These are phyloP conservation scores for Beauveria brongniartii DNA, from an alignment of 2,329 filamentous ascomycete species.

Conservation along the genomic window DNA sequence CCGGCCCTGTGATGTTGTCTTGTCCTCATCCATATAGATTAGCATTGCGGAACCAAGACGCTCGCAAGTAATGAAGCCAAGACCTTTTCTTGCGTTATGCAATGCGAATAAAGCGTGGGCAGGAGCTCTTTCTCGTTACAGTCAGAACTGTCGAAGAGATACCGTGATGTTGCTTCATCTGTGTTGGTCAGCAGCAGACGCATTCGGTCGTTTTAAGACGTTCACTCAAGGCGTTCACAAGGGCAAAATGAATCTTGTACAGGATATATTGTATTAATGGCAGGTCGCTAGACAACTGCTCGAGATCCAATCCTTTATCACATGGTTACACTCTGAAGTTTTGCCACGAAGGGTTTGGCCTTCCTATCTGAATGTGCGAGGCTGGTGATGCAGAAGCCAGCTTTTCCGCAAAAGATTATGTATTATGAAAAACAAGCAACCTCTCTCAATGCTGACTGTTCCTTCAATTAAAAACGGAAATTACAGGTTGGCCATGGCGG, in stretches of 20 bases:
- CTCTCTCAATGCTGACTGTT: neutral
- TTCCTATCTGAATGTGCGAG: neutral
- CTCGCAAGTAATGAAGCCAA: too few relatives aligned
- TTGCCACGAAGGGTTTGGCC: neutral
- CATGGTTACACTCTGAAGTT: neutral
- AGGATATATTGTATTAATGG: neutral
- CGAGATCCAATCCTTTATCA: neutral
- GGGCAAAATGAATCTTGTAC: neutral
- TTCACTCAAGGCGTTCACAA: too few relatives aligned
- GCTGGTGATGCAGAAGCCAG: neutral
- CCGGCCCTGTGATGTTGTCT: too few relatives aligned
- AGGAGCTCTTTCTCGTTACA: too few relatives aligned
- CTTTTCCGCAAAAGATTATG: slow-evolving; percentile 1
- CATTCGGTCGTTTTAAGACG: too few relatives aligned
- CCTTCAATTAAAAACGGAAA: neutral
- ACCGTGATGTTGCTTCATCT: too few relatives aligned
- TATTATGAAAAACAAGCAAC: neutral
- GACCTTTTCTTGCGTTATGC: too few relatives aligned
- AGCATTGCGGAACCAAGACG: too few relatives aligned
- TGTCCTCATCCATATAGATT: too few relatives aligned
- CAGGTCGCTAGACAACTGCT: neutral
- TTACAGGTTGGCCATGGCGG: slow-evolving; percentile 38
- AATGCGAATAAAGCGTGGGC: too few relatives aligned
- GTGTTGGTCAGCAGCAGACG: too few relatives aligned
- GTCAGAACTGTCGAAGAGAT: too few relatives aligned